Evolutionary conservation across 1,284 basidiomycete genomes (phyloP).

Genomic region (Malassezia dermatis): DNA sequence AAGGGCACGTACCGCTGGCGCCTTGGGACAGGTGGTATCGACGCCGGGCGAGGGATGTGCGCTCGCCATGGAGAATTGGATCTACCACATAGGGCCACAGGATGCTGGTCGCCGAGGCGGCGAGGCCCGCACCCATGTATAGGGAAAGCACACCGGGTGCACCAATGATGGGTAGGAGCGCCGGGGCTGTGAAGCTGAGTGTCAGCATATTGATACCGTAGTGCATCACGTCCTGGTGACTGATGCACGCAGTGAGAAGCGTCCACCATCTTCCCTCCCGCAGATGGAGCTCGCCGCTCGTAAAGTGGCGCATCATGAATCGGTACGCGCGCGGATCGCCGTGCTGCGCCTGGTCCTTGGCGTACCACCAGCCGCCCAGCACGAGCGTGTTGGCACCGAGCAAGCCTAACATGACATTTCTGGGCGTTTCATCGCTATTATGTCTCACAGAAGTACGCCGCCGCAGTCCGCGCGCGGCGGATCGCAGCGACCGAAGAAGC

Average conservation of each 20-base stretch:
- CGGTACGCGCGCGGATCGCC: constrained; percentile 53
- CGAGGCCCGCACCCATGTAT: constrained; percentile 57
- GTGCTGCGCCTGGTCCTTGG: constrained; percentile 43
- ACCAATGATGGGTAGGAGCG: constrained; percentile 61
- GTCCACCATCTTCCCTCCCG: constrained; percentile 70
- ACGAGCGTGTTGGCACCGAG: constrained; percentile 26
- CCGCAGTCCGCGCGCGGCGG: not conserved
- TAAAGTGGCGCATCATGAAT: constrained; percentile 65
- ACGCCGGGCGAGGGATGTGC: not conserved
- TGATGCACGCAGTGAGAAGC: constrained; percentile 55
- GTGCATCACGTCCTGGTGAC: constrained; percentile 51
- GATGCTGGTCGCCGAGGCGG: constrained; percentile 35
- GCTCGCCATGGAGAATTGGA: constrained; percentile 12
- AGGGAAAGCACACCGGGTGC: constrained; percentile 62
- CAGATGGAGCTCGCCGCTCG: constrained; percentile 56
- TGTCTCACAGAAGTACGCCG: not conserved
- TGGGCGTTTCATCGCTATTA: not conserved
- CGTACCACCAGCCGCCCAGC: constrained; percentile 27
- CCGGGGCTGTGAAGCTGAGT: constrained; percentile 66
- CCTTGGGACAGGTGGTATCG: constrained; percentile 1
- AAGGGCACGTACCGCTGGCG: not conserved
- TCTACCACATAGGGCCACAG: constrained; percentile 29
- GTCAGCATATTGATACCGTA: constrained; percentile 65
- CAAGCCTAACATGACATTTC: constrained; percentile 19
- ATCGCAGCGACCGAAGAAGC: not conserved